Conservation (phyloP, 495 filamentous ascomycete species). For the Aspergillus baeticus region DNA sequence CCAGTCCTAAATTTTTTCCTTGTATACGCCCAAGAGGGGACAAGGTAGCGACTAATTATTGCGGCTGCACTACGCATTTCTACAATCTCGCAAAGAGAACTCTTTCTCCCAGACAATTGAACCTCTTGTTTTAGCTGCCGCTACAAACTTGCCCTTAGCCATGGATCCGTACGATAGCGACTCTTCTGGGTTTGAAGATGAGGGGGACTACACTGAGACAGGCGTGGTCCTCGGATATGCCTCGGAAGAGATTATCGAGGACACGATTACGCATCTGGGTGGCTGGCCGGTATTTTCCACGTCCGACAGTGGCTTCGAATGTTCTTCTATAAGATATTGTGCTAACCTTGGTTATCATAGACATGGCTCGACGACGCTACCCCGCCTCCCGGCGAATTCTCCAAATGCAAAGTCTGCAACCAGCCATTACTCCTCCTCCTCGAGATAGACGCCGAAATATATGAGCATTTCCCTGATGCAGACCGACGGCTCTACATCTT, state of each 20-base stretch:
- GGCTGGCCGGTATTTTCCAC: constrained; percentile 84
- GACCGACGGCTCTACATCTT: constrained; percentile 86
- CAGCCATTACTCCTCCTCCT: constrained; percentile 79
- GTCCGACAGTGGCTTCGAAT: too few species aligned
- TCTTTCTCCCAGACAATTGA: background rate
- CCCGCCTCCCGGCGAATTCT: constrained; percentile 74
- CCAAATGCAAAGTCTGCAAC: constrained; percentile 88
- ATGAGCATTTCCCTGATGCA: constrained; percentile 78
- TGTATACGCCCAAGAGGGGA: constrained; percentile 2
- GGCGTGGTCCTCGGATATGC: constrained; percentile 90
- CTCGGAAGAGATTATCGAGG: constrained; percentile 75
- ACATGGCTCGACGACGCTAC: constrained; percentile 72
- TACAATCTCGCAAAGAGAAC: background rate
- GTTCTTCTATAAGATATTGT: too few species aligned
- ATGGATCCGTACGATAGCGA: constrained; percentile 90
- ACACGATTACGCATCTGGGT: constrained; percentile 85
- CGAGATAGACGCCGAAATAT: constrained; percentile 88
- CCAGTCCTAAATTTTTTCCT: constrained; percentile 16
- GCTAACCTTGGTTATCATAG: constrained; percentile 40
- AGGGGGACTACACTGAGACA: constrained; percentile 75
- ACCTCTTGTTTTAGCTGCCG: background rate
- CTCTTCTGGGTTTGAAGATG: constrained; percentile 56
- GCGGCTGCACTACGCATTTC: background rate
- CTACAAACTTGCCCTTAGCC: background rate
- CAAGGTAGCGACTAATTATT: background rate